Evolutionary conservation across 805 yeast species (phyloP).

Genomic region (Starmera amethionina): DNA sequence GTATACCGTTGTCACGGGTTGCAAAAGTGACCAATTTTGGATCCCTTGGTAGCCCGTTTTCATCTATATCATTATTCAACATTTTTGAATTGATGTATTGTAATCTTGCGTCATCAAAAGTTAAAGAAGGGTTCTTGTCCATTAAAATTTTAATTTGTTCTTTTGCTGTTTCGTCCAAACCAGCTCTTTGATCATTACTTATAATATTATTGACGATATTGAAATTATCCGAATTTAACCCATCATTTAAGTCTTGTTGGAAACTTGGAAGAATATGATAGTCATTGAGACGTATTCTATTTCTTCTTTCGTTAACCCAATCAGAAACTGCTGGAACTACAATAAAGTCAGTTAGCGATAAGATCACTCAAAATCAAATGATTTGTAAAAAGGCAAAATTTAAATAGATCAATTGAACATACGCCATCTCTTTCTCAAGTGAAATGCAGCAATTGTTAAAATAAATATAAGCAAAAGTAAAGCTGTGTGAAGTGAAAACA

Average conservation of each 20-base stretch:
- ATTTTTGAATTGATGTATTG: conserved; percentile 37
- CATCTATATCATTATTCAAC: conserved; percentile 42
- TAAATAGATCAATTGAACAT: conserved; percentile 2
- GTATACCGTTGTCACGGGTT: too few species aligned
- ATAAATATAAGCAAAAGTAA: not conserved
- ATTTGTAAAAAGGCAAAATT: not conserved
- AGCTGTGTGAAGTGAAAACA: not conserved
- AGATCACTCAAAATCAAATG: too few species aligned
- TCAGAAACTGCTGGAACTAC: conserved; percentile 12
- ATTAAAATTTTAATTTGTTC: conserved; percentile 41
- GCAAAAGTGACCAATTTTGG: conserved; percentile 49
- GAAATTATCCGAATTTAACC: conserved; percentile 50
- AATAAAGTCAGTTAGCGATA: not conserved
- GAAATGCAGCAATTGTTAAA: not conserved
- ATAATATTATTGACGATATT: conserved; percentile 35
- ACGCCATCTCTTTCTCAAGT: not conserved
- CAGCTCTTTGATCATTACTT: conserved; percentile 47
- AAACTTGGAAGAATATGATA: conserved; percentile 21
- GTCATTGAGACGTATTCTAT: conserved; percentile 18
- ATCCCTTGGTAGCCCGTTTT: conserved; percentile 60
- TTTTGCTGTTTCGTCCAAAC: conserved; percentile 49
- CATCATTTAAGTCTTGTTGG: conserved; percentile 42
- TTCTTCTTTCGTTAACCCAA: conserved; percentile 12
- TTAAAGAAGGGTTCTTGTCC: conserved; percentile 32
- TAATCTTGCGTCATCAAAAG: conserved; percentile 65